Percentiles rank a stretch among this genome's conserved stretches.
These are phyloP conservation scores for Neonothopanus nambi DNA, from an alignment of 1,284 basidiomycete species.

Conservation along the genomic window DNA sequence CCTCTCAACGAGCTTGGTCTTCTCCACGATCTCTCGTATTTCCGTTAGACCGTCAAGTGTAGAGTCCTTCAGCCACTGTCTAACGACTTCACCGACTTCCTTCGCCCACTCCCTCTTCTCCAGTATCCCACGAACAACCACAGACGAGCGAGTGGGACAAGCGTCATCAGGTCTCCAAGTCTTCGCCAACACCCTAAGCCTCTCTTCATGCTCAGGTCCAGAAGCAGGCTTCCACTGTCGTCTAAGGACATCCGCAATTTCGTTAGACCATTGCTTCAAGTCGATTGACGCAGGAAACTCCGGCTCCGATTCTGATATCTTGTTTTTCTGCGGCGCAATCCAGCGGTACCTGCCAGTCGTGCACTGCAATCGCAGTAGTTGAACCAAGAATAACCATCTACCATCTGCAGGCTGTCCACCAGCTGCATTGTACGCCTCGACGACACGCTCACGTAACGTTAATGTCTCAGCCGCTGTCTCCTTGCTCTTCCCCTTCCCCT, in stretches of 20 bases:
- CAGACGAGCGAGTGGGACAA: conserved; percentile 1
- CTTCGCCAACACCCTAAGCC: background rate
- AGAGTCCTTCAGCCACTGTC: background rate
- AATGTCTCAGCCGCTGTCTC: conserved; percentile 2
- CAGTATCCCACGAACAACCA: conserved; percentile 7
- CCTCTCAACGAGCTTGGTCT: conserved; percentile 1
- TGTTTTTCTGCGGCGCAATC: conserved; percentile 21
- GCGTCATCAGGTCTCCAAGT: background rate
- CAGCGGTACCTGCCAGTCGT: conserved; percentile 26
- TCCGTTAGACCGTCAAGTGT: conserved; percentile 3
- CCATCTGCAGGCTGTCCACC: conserved; percentile 32
- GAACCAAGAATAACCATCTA: conserved; percentile 24
- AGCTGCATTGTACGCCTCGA: conserved; percentile 28
- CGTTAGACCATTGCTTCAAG: background rate
- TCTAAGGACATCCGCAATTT: conserved; percentile 1
- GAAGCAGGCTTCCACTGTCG: conserved; percentile 2
- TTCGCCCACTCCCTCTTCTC: conserved; percentile 10
- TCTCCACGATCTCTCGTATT: conserved; percentile 3
- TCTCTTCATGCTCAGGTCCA: conserved; percentile 3
- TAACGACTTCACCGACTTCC: background rate
- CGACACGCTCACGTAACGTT: conserved; percentile 24
- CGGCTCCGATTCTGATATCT: conserved; percentile 11
- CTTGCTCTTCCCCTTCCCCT: conserved; percentile 3
- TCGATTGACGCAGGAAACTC: background rate
- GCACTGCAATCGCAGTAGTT: conserved; percentile 26